These are phyloP conservation scores for Castanea sativa DNA, from an alignment of 306 rosid genomes.

Conservation along the genomic window DNA sequence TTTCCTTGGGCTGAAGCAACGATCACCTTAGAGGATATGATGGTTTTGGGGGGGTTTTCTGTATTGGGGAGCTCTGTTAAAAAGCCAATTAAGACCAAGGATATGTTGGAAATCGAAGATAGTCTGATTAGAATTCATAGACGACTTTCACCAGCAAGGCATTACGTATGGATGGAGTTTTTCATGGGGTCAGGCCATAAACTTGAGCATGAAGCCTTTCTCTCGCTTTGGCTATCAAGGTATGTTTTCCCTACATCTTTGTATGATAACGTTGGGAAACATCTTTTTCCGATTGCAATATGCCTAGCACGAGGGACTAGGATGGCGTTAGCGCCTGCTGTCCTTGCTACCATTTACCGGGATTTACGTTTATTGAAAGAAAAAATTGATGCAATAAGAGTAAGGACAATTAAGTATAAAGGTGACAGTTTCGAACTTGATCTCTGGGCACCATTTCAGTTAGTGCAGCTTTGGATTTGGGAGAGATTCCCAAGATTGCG, in stretches of 20 bases:
- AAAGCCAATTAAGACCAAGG: neutral
- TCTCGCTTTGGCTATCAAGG: conserved; percentile 2
- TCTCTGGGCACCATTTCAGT: conserved; percentile 40
- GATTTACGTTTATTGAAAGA: conserved; percentile 6
- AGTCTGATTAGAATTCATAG: neutral
- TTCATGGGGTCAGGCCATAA: neutral
- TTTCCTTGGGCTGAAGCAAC: conserved; percentile 61
- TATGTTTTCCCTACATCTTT: neutral
- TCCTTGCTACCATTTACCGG: conserved; percentile 16
- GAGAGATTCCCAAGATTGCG: conserved; percentile 45
- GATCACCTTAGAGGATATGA: conserved; percentile 54
- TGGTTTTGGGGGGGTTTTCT: conserved; percentile 30
- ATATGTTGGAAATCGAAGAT: neutral
- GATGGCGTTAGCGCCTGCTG: conserved; percentile 11
- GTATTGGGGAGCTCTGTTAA: conserved; percentile 20
- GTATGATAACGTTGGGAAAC: neutral
- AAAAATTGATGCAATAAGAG: neutral
- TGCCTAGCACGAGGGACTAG: conserved; percentile 16
- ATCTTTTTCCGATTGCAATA: neutral
- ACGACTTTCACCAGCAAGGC: neutral
- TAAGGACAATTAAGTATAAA: neutral
- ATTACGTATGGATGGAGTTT: neutral
- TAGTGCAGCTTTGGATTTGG: conserved; percentile 52
- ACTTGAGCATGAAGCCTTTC: neutral
- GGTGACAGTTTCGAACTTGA: neutral